phyloP scores from a whole-genome alignment of 805 yeast species.

The Metschnikowia colocasiae region DNA sequence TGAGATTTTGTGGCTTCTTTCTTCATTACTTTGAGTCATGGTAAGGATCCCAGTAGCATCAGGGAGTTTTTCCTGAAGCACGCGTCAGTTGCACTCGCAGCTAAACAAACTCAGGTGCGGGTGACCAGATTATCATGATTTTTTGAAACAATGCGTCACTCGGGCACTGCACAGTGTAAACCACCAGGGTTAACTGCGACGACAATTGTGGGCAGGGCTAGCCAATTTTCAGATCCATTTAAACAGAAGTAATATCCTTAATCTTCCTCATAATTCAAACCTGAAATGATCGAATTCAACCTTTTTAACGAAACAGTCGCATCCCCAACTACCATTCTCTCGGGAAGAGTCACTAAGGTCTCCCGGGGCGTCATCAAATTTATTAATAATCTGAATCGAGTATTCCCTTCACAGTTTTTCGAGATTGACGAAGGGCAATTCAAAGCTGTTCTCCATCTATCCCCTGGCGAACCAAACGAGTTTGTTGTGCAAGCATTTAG shows the following conservation, averaged over 20 bases:
- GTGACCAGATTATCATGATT: too few relatives aligned
- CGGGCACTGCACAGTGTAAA: background rate
- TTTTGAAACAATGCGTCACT: background rate
- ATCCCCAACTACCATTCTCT: conserved; percentile 37
- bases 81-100: background rate
- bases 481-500: conserved; percentile 49
- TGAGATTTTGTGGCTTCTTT: background rate
- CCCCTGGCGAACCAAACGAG: conserved; percentile 58
- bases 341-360: conserved; percentile 25
- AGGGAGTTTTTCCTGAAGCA: background rate
- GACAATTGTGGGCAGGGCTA: too few relatives aligned
- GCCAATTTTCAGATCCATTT: too few relatives aligned
- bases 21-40: background rate
- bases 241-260: too few relatives aligned
- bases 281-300: conserved; percentile 25
- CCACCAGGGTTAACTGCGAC: background rate
- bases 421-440: conserved; percentile 70
- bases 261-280: too few relatives aligned
- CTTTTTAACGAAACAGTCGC: conserved; percentile 37
- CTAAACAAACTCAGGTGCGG: background rate
- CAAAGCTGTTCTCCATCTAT: conserved; percentile 69
- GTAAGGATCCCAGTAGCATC: background rate
- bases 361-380: conserved; percentile 30
- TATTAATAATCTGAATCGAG: conserved; percentile 30
- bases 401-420: conserved; percentile 65